Evolutionary conservation across 1,284 basidiomycete genomes (phyloP).

Genomic region (Pyrrhoderma noxium): DNA sequence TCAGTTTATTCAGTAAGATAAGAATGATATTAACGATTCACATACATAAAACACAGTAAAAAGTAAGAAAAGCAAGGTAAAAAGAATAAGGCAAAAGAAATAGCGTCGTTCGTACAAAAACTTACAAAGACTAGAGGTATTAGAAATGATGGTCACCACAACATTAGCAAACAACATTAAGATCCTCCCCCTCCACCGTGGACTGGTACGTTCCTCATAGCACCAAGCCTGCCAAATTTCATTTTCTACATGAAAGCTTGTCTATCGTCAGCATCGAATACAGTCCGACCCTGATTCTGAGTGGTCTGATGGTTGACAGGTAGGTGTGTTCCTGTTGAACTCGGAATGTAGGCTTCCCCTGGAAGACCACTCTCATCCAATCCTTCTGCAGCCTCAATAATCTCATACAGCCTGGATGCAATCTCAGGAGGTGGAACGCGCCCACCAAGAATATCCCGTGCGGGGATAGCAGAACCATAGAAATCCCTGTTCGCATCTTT

Average conservation of each 20-base stretch:
- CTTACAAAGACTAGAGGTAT: no score
- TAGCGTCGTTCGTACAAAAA: no score
- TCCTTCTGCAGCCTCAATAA: slow-evolving; percentile 85
- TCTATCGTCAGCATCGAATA: slow-evolving; percentile 15
- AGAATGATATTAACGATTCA: no score
- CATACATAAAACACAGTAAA: no score
- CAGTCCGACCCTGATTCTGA: slow-evolving; percentile 8
- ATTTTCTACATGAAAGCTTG: slow-evolving; percentile 3
- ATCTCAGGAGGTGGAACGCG: slow-evolving; percentile 95
- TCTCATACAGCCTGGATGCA: slow-evolving; percentile 88
- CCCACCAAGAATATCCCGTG: slow-evolving; percentile 84
- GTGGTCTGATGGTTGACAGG: slow-evolving; percentile 29
- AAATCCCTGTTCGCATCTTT: slow-evolving; percentile 93
- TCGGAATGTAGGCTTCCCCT: slow-evolving; percentile 74
- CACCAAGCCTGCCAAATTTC: neutral
- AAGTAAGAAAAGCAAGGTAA: no score
- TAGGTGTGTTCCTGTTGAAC: slow-evolving; percentile 52
- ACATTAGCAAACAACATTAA: no score
- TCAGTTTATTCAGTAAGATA: no score
- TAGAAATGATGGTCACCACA: no score
- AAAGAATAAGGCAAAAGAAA: no score
- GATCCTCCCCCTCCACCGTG: no score
- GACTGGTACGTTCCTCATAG: no score
- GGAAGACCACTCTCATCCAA: slow-evolving; percentile 76
- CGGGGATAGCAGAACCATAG: slow-evolving; percentile 89